phyloP scores from a whole-genome alignment of 2,329 filamentous ascomycete species.

The Fusarium brevicatenulatum region DNA sequence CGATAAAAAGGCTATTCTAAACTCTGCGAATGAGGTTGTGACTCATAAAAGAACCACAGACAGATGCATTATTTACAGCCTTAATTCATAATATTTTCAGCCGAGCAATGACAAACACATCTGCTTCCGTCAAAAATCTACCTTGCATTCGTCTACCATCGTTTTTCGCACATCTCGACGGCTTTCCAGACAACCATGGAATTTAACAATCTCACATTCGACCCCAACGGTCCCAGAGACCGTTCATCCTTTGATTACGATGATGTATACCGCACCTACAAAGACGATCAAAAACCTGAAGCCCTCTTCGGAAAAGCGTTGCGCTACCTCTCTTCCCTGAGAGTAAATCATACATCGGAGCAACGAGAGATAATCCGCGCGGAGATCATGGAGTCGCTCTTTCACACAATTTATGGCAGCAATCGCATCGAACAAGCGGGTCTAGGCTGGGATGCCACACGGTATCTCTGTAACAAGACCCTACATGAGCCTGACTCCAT shows the following conservation, averaged over 20 bases:
- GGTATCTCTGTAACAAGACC: background rate
- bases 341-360: background rate
- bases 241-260: background rate
- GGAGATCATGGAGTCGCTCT: background rate
- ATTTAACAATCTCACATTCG: background rate
- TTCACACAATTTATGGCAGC: background rate
- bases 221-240: too few relatives aligned
- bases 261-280: background rate
- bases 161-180: background rate
- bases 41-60: rapidly evolving
- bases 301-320: background rate
- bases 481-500: background rate
- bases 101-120: rapidly evolving
- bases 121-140: too few relatives aligned
- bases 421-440: background rate
- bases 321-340: background rate
- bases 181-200: background rate
- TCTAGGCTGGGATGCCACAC: background rate
- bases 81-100: background rate
- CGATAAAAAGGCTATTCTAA: background rate
- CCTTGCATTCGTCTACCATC: background rate
- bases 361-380: rapidly evolving
- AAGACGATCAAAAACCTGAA: background rate
- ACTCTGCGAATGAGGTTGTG: background rate
- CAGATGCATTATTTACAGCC: rapidly evolving